A percentile compares a stretch with the other conserved stretches of the same genome.
phyloP scores from a whole-genome alignment of 2,329 filamentous ascomycete genomes.

The Fusarium goolgardi region DNA sequence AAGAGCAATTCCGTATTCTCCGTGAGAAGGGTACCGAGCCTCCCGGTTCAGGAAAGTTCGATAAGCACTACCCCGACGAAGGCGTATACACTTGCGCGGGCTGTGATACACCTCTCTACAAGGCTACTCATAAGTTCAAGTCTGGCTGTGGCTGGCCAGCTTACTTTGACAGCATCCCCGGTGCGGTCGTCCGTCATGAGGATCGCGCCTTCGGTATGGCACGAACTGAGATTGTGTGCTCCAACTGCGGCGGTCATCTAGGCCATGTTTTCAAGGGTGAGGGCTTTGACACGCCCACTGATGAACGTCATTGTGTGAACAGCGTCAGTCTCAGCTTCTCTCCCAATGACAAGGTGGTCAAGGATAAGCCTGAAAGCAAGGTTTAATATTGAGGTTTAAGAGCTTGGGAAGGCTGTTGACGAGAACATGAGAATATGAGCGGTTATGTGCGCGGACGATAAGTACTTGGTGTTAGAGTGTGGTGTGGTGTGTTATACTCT shows the following conservation, averaged over 20 bases:
- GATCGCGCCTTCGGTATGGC: constrained; percentile 84
- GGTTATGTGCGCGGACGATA: not conserved
- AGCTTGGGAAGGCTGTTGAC: not conserved
- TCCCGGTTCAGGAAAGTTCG: constrained; percentile 82
- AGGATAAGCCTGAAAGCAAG: constrained; percentile 52
- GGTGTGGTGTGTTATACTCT: not conserved
- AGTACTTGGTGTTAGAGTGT: not conserved
- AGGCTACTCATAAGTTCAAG: constrained; percentile 93
- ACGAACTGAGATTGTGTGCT: constrained; percentile 92
- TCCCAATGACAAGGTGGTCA: constrained; percentile 67
- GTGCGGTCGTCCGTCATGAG: constrained; percentile 84
- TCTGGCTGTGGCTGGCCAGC: constrained; percentile 98
- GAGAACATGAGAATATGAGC: not conserved
- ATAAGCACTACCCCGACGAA: constrained; percentile 81
- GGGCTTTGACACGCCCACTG: constrained; percentile 83
- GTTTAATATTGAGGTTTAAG: constrained; percentile 37
- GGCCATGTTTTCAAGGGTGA: constrained; percentile 97
- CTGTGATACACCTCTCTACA: constrained; percentile 90
- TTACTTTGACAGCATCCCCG: constrained; percentile 95
- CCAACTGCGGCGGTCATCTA: constrained; percentile 92
- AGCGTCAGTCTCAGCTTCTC: constrained; percentile 89
- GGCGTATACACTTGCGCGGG: constrained; percentile 91
- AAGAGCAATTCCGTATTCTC: constrained; percentile 95
- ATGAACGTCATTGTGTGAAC: constrained; percentile 98
- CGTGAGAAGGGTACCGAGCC: constrained; percentile 92